Conservation (phyloP, 495 filamentous ascomycete species). For the Pseudoneurospora amorphoporcata region DNA sequence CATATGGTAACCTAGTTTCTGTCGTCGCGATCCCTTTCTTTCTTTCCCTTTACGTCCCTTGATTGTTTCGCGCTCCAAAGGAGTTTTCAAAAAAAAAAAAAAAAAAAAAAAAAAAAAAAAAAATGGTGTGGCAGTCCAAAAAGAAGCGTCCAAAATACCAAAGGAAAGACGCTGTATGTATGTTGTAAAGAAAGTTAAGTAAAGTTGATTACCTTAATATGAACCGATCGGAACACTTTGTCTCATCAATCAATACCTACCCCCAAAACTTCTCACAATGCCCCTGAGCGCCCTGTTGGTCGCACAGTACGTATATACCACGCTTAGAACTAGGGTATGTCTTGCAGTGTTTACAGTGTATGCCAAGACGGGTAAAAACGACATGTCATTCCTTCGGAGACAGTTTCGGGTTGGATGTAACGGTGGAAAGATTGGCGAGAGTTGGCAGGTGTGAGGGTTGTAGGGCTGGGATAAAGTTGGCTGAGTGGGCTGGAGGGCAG, state of each 20-base stretch:
- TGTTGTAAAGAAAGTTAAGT: background rate
- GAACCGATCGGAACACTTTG: background rate
- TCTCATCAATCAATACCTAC: background rate
- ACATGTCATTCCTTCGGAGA: background rate
- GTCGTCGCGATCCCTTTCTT: background rate
- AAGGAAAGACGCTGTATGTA: too few species aligned
- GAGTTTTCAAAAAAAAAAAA: background rate
- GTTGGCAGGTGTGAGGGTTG: background rate
- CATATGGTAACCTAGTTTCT: background rate
- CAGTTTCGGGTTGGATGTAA: background rate
- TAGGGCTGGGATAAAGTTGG: background rate
- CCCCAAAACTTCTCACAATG: background rate
- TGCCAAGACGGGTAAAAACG: background rate
- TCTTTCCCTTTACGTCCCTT: background rate
- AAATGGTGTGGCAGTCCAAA: too few species aligned
- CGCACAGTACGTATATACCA: background rate
- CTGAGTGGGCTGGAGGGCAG: background rate
- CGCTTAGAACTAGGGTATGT: background rate
- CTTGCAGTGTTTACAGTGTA: background rate
- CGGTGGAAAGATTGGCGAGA: background rate
- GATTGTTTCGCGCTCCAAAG: background rate
- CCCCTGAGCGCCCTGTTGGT: background rate
- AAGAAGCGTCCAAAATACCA: too few species aligned
- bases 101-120: background rate
- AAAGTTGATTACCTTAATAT: too few species aligned